These are phyloP conservation scores for Odontarrhena argentea DNA, from an alignment of 345 rosid species.

Conservation along the genomic window DNA sequence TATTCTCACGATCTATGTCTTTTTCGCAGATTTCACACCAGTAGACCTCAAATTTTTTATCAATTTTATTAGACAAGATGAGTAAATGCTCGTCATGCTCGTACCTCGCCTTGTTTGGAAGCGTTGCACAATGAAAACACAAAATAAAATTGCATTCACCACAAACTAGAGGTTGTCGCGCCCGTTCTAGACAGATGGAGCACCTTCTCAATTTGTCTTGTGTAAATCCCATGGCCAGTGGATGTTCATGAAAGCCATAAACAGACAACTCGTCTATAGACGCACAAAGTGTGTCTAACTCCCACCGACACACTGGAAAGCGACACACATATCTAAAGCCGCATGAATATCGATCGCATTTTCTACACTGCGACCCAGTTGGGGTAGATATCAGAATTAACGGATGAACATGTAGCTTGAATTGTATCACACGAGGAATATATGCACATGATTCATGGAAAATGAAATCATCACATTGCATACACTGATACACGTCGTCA, in stretches of 20 bases:
- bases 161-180: not conserved
- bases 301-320: not conserved
- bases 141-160: not conserved
- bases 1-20: not conserved
- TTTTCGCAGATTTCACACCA: constrained; percentile 14
- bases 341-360: not conserved
- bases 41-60: not conserved
- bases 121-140: constrained; percentile 24
- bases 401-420: constrained; percentile 18
- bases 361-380: not conserved
- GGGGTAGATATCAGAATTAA: not conserved
- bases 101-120: constrained; percentile 1
- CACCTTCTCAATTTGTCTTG: not conserved
- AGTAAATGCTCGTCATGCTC: constrained; percentile 17
- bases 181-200: not conserved
- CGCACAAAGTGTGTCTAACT: constrained; percentile 14
- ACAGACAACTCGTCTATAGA: not conserved
- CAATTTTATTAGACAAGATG: not conserved
- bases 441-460: constrained; percentile 28
- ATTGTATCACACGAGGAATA: constrained; percentile 1
- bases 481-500: constrained; percentile 7
- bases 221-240: not conserved
- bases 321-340: not conserved
- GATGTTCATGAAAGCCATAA: constrained; percentile 6
- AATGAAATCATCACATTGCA: constrained; percentile 27